These are phyloP conservation scores for Elymus sibiricus DNA, from an alignment of 176 grass and related monocot genomes.

Conservation along the genomic window DNA sequence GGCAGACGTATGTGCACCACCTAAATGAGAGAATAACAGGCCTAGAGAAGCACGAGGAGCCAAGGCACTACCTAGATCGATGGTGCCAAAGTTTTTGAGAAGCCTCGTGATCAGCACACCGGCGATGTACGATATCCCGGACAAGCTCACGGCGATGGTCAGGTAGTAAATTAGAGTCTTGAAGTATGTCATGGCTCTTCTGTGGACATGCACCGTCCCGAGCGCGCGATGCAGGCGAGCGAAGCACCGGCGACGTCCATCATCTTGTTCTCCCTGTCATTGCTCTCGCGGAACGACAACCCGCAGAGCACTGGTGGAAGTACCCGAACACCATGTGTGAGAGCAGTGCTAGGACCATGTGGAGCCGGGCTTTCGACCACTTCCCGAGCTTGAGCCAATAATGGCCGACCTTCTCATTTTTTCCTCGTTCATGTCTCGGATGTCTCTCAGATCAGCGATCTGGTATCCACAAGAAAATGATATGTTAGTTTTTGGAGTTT, in stretches of 20 bases:
- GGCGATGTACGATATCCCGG: too few relatives aligned
- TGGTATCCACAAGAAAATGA: slow-evolving; percentile 12
- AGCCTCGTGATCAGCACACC: slow-evolving; percentile 59
- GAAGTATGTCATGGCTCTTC: too few relatives aligned
- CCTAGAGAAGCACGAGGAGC: slow-evolving; percentile 6
- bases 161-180: slow-evolving; percentile 60
- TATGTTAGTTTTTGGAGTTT: neutral
- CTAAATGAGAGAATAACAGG: slow-evolving; percentile 2
- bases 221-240: slow-evolving; percentile 57
- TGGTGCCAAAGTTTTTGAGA: slow-evolving; percentile 48
- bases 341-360: slow-evolving; percentile 49
- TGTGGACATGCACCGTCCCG: slow-evolving; percentile 65
- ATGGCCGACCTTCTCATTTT: slow-evolving; percentile 31
- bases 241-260: slow-evolving; percentile 45
- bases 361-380: slow-evolving; percentile 42
- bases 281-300: too few relatives aligned
- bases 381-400: slow-evolving; percentile 66
- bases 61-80: slow-evolving; percentile 33
- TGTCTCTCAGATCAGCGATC: slow-evolving; percentile 56
- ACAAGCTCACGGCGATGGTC: slow-evolving; percentile 37
- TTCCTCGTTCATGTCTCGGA: slow-evolving; percentile 40
- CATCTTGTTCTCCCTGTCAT: slow-evolving; percentile 67
- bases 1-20: too few relatives aligned
- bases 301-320: too few relatives aligned
- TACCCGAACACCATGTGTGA: slow-evolving; percentile 69